These are phyloP conservation scores for Saccharomyces pastorianus DNA, from an alignment of 1,139 yeast genomes.

Conservation along the genomic window DNA sequence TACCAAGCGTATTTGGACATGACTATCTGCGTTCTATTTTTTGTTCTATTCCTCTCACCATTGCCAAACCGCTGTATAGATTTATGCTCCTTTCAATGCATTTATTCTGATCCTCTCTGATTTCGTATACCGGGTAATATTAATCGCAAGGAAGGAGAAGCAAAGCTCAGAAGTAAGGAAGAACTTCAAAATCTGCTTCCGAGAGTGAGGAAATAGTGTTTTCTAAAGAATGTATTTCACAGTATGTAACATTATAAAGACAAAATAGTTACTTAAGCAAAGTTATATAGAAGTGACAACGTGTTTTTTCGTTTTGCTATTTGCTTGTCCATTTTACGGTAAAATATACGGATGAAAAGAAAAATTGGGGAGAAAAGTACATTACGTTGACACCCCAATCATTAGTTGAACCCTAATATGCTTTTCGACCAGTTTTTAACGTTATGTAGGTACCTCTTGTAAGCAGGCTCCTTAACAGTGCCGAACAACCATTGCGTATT, in stretches of 20 bases:
- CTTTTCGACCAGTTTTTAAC: conserved; percentile 1
- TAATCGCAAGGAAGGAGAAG: too few relatives aligned
- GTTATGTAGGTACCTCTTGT: conserved; percentile 13
- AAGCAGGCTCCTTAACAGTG: conserved; percentile 20
- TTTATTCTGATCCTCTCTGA: not conserved
- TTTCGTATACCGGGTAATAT: not conserved
- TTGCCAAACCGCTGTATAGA: not conserved
- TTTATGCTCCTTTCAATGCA: not conserved
- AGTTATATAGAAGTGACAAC: not conserved
- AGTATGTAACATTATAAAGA: not conserved
- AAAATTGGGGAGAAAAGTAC: not conserved
- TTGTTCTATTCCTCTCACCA: not conserved
- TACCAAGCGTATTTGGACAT: conserved; percentile 62
- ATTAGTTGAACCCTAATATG: not conserved
- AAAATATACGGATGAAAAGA: not conserved
- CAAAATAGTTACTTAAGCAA: not conserved
- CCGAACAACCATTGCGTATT: conserved; percentile 37
- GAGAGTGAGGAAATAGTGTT: not conserved
- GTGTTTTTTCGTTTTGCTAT: not conserved
- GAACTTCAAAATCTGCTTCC: not conserved
- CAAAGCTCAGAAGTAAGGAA: not conserved
- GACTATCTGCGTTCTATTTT: conserved; percentile 1
- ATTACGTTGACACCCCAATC: not conserved
- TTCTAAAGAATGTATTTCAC: not conserved
- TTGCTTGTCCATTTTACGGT: not conserved